Evolutionary conservation across 306 rosid species (phyloP).

Genomic region (Albizia julibrissin): DNA sequence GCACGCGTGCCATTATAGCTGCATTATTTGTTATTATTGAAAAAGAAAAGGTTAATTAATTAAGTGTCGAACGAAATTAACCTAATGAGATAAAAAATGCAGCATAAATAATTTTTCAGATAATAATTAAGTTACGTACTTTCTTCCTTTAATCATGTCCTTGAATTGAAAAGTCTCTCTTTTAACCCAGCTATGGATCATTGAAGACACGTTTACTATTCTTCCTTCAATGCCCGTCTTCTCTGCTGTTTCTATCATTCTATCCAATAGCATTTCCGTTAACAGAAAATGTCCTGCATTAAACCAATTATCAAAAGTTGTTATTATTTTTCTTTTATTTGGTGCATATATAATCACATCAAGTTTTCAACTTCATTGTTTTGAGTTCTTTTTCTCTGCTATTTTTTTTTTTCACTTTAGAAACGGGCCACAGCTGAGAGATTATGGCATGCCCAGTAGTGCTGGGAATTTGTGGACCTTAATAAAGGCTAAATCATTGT

Average conservation of each 20-base stretch:
- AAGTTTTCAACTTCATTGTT: neutral
- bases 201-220: constrained; percentile 81
- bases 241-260: constrained; percentile 82
- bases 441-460: neutral
- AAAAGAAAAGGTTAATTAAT: neutral
- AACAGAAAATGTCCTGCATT: constrained; percentile 79
- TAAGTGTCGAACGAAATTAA: neutral
- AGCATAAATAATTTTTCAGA: neutral
- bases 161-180: constrained; percentile 62
- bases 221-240: constrained; percentile 86
- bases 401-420: neutral
- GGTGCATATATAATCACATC: neutral
- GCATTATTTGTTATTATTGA: constrained; percentile 36
- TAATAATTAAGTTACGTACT: constrained; percentile 39
- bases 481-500: constrained; percentile 16
- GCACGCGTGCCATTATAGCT: constrained; percentile 91
- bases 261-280: constrained; percentile 81
- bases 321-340: neutral
- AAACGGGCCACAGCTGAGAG: constrained; percentile 10
- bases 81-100: neutral
- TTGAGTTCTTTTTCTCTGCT: too few species aligned
- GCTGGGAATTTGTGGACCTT: constrained; percentile 1
- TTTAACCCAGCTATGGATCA: constrained; percentile 86
- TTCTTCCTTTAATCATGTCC: constrained; percentile 68
- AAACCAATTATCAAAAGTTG: neutral